Percentiles rank a stretch among this genome's conserved stretches.
Conservation (phyloP, 805 yeast genomes). For the Lipomyces spencermartinsiae region DNA sequence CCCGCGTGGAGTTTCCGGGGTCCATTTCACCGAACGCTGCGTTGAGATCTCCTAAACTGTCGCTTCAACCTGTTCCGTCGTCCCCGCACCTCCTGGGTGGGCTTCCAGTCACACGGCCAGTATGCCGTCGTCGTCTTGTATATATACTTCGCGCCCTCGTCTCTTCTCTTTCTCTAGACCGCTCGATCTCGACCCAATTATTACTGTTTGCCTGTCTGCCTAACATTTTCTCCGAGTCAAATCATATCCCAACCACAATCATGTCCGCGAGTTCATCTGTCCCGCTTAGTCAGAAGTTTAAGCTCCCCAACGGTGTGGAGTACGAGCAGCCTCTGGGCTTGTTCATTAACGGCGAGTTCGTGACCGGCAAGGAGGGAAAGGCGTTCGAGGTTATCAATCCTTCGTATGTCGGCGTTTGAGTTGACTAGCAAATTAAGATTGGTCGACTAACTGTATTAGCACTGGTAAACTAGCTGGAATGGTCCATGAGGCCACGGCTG, state of each 20-base stretch:
- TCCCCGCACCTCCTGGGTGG: too few species aligned
- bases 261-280: conserved; percentile 31
- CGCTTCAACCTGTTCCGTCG: not conserved
- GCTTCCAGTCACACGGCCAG: too few species aligned
- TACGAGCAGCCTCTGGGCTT: conserved; percentile 84
- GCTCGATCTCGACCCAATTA: conserved; percentile 1
- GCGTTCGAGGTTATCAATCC: conserved; percentile 61
- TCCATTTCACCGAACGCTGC: not conserved
- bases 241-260: conserved; percentile 5
- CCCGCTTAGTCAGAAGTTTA: conserved; percentile 49
- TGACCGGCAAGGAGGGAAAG: conserved; percentile 61
- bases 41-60: not conserved
- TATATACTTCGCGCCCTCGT: not conserved
- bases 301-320: conserved; percentile 73
- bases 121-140: not conserved
- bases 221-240: not conserved
- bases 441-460: conserved; percentile 28
- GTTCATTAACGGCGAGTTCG: conserved; percentile 81
- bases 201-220: not conserved
- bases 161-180: not conserved
- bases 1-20: not conserved
- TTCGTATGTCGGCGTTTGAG: conserved; percentile 18
- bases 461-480: conserved; percentile 65
- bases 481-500: conserved; percentile 76
- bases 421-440: too few species aligned